A percentile compares a stretch with the other conserved stretches of the same genome.
These are phyloP conservation scores for Irineochytrium annulatum DNA, from an alignment of 192 early-diverging fungal genomes.

Conservation along the genomic window DNA sequence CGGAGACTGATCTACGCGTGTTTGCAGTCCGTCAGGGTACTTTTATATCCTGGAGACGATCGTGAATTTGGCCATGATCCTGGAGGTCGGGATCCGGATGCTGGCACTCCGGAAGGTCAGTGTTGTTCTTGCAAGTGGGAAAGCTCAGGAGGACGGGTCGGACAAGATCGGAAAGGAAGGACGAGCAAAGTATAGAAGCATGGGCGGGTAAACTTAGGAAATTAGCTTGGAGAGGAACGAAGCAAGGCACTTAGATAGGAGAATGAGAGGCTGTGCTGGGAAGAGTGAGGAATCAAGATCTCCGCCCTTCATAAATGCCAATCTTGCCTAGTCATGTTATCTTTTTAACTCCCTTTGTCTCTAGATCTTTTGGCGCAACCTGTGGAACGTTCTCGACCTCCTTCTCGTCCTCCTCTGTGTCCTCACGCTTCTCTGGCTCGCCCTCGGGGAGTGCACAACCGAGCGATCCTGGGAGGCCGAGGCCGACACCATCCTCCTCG, in stretches of 20 bases:
- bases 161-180: too few relatives aligned
- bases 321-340: neutral
- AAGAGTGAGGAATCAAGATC: too few relatives aligned
- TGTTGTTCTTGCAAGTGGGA: too few relatives aligned
- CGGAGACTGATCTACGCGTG: neutral
- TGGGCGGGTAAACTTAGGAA: too few relatives aligned
- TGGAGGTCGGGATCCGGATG: constrained; percentile 24
- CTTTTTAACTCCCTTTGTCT: neutral
- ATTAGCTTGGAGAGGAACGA: too few relatives aligned
- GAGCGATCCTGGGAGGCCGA: constrained; percentile 21
- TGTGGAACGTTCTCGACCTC: constrained; percentile 27
- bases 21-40: constrained; percentile 15
- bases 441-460: constrained; percentile 21
- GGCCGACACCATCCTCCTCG: constrained; percentile 19
- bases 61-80: constrained; percentile 24
- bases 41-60: constrained; percentile 19
- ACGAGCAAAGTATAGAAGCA: too few relatives aligned
- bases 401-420: constrained; percentile 22
- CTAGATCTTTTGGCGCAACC: constrained; percentile 20
- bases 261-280: too few relatives aligned
- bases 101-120: constrained; percentile 23
- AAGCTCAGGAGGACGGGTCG: too few relatives aligned
- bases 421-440: constrained; percentile 18
- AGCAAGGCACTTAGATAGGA: too few relatives aligned
- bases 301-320: neutral